A percentile compares a stretch with the other conserved stretches of the same genome.
These are phyloP conservation scores for Xylaria castorea DNA, from an alignment of 495 filamentous ascomycete genomes.

Conservation along the genomic window DNA sequence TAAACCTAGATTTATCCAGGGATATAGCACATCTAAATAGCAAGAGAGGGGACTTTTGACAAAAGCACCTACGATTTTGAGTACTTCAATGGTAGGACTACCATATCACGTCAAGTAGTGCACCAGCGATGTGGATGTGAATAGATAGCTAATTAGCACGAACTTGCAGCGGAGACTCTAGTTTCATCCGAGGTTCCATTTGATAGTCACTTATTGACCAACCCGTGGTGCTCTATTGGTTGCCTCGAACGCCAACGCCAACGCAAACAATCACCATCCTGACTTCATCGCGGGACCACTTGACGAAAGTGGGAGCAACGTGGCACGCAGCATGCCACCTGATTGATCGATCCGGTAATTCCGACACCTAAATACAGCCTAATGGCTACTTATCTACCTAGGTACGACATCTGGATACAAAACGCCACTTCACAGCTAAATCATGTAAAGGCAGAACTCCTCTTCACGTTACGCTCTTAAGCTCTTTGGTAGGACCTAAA, in stretches of 20 bases:
- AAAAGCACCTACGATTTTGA: not conserved
- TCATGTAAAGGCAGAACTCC: not conserved
- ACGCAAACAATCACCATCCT: not conserved
- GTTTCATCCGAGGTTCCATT: conserved; percentile 3
- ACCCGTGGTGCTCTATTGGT: conserved; percentile 14
- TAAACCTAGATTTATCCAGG: not conserved
- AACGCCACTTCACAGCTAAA: not conserved
- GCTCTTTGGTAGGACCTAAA: not conserved
- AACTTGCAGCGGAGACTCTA: conserved; percentile 14
- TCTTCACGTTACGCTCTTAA: not conserved
- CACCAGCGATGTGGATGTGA: not conserved
- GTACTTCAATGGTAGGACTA: not conserved
- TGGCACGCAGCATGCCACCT: not conserved
- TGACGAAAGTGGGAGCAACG: not conserved
- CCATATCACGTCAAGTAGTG: not conserved
- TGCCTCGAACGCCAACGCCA: not conserved
- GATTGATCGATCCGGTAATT: not conserved
- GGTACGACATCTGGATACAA: not conserved
- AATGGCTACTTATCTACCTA: not conserved
- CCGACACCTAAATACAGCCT: not conserved
- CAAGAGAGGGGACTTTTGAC: not conserved
- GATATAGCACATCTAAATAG: not conserved
- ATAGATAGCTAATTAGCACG: conserved; percentile 11
- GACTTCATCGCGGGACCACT: not conserved
- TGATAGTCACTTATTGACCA: not conserved